Evolutionary conservation across 2,329 filamentous ascomycete genomes (phyloP).

Genomic region (Fusarium sp.): DNA sequence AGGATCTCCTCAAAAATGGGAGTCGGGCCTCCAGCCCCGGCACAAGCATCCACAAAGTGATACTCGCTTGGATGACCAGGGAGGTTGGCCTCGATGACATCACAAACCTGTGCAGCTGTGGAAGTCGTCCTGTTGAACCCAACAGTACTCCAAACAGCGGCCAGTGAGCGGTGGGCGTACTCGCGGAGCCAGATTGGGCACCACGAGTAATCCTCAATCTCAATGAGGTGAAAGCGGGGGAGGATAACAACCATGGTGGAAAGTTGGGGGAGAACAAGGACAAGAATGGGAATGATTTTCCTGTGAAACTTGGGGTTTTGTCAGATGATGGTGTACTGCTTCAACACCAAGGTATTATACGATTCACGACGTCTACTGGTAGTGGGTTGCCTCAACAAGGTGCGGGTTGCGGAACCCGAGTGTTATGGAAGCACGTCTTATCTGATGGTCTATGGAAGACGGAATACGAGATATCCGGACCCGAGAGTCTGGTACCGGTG

Average conservation of each 20-base stretch:
- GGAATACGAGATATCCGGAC: background rate
- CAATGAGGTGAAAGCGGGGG: constrained; percentile 39
- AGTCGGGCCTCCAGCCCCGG: constrained; percentile 32
- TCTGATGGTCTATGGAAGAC: background rate
- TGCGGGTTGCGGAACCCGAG: constrained; percentile 24
- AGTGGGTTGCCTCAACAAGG: background rate
- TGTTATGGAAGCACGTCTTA: background rate
- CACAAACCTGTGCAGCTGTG: constrained; percentile 35
- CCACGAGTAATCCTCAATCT: constrained; percentile 39
- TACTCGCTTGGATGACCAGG: constrained; percentile 35
- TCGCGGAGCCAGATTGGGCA: constrained; percentile 39
- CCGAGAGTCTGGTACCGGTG: background rate
- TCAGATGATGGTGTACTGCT: background rate
- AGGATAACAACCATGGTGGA: constrained; percentile 30
- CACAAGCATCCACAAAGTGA: constrained; percentile 37
- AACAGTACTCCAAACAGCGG: constrained; percentile 34
- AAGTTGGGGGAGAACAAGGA: background rate
- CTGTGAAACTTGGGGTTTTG: background rate
- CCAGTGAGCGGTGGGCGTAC: constrained; percentile 37
- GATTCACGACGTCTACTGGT: background rate
- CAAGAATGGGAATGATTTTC: background rate
- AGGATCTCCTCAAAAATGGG: constrained; percentile 39
- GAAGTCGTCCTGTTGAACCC: constrained; percentile 34
- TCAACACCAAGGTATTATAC: constrained; percentile 2
- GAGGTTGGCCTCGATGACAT: constrained; percentile 29